Percentiles rank a stretch among this genome's conserved stretches.
Conservation (phyloP, 2,329 filamentous ascomycete genomes). For the Paraconiothyrium sp. region DNA sequence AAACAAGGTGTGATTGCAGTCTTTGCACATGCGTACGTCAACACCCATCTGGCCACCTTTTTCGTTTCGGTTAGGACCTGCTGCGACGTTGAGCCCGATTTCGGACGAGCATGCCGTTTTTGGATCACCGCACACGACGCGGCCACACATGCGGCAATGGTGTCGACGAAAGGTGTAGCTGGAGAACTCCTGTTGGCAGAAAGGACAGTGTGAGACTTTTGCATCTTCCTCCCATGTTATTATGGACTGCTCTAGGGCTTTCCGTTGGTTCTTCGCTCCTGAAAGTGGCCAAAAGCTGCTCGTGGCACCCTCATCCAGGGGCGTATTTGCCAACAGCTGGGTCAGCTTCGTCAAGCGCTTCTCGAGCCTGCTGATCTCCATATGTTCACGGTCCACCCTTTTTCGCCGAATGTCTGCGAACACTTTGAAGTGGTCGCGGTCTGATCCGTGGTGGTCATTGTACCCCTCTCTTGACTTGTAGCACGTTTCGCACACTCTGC, state of each 20-base stretch:
- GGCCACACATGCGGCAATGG: conserved; percentile 92
- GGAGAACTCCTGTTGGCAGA: conserved; percentile 95
- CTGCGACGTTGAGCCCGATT: conserved; percentile 79
- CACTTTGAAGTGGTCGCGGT: conserved; percentile 74
- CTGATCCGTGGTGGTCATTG: conserved; percentile 81
- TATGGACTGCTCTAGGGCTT: conserved; percentile 86
- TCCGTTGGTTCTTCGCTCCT: conserved; percentile 73
- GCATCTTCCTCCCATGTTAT: conserved; percentile 96
- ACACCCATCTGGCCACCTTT: conserved; percentile 68
- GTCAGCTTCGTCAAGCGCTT: conserved; percentile 92
- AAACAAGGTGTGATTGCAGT: conserved; percentile 79
- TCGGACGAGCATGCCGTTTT: conserved; percentile 86
- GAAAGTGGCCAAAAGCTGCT: conserved; percentile 67
- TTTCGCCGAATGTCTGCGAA: conserved; percentile 78
- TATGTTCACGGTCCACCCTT: conserved; percentile 81
- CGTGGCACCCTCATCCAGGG: conserved; percentile 64
- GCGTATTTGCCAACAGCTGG: conserved; percentile 78
- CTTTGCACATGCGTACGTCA: conserved; percentile 90
- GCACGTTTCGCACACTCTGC: conserved; percentile 96
- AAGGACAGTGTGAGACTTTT: conserved; percentile 81
- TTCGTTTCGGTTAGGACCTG: conserved; percentile 49
- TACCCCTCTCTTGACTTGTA: conserved; percentile 97
- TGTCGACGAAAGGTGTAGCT: conserved; percentile 92
- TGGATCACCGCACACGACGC: conserved; percentile 89
- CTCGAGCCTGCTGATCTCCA: conserved; percentile 90